phyloP scores from a whole-genome alignment of 352 stramenopile species.

The Pythium aristosporum region DNA sequence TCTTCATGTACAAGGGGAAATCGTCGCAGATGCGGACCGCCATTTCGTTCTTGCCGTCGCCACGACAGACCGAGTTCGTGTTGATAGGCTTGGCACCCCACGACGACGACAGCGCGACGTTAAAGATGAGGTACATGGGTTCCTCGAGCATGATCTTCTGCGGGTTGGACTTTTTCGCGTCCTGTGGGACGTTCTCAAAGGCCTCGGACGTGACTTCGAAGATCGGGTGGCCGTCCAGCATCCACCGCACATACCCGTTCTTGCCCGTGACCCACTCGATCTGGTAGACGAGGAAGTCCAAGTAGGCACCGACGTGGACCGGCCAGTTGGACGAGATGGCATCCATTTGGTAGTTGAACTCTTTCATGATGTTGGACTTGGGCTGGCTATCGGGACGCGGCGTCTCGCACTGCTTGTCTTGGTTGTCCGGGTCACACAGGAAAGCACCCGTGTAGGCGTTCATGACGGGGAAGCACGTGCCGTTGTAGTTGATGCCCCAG shows the following conservation, averaged over 20 bases:
- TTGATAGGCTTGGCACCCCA: conserved; percentile 79
- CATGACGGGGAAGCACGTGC: conserved; percentile 17
- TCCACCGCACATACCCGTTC: conserved; percentile 69
- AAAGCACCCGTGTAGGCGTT: conserved; percentile 29
- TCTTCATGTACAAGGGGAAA: conserved; percentile 43
- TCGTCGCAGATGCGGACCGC: conserved; percentile 46
- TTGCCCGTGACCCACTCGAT: conserved; percentile 70
- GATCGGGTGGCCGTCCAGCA: conserved; percentile 52
- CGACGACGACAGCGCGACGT: conserved; percentile 89
- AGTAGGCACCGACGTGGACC: conserved; percentile 56
- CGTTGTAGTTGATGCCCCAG: conserved; percentile 34
- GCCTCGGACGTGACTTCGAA: conserved; percentile 61
- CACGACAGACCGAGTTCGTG: conserved; percentile 40
- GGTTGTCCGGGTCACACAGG: conserved; percentile 39
- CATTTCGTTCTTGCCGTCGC: conserved; percentile 30
- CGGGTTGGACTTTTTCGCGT: conserved; percentile 42
- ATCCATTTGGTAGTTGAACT: conserved; percentile 80
- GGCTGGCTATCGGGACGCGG: conserved; percentile 37
- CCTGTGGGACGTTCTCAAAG: conserved; percentile 54
- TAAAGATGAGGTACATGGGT: conserved; percentile 93
- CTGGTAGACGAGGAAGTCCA: conserved; percentile 62
- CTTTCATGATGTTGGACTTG: conserved; percentile 54
- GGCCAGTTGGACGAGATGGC: conserved; percentile 76
- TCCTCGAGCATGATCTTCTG: conserved; percentile 80
- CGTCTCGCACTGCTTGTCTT: conserved; percentile 37